Base-by-base conservation (phyloP, 805 yeast genomes). In the Dipodascopsis uninucleata region DNA sequence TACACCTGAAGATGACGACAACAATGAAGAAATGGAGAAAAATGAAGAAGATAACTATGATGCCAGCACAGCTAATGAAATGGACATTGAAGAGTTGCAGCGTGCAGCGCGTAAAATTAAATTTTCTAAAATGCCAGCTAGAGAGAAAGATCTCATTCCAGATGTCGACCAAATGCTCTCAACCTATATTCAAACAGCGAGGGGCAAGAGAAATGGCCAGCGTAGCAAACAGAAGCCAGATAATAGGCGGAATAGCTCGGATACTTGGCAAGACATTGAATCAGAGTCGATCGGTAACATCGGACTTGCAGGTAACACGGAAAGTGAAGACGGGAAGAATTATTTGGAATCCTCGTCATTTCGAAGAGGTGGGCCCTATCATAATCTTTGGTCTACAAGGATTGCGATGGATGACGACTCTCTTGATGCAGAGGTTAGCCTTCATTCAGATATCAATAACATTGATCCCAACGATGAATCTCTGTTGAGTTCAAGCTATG, bases 1-100 rank as follows among this genome's bases (percentile, higher is more conserved):
- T 31, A 57, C 49, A 21, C 52, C 36, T 28, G 57, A 29, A 16
- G 58, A 56, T 10, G 58, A 55, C 8, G 57, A 46, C 32, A 59
- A 59, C 21, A 59, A 58, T 28, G 57, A 42, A 8, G 56, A 47
- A 38, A 49, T 41, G n/a, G 48, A 45, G 26, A 33, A 26, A 39
- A 20, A 39, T n/a, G 22, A 14, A 22, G n/a, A 23, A 9, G 12
- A 41, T 35, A 35, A 40, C 22, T 43, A 47, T 17, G 35, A 31
- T 17, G 46, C 23, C 21, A 49, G 34, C 14, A 39, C 34, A 21
- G 55, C 43, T 17, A 45, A 63, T 34, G 68, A 68, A 33, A 50
- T 69, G n/a, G 74, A 66, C 41, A 48, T 47, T 24, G 71, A 67
- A 35, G 68, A 67, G n/a, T 56, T 71, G 46, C 58, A 65, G 36